Evolutionary conservation across 345 rosid genomes (phyloP), one percentile per base, ranked within the genome.

Genomic region (Streptanthus diversifolius): DNA sequence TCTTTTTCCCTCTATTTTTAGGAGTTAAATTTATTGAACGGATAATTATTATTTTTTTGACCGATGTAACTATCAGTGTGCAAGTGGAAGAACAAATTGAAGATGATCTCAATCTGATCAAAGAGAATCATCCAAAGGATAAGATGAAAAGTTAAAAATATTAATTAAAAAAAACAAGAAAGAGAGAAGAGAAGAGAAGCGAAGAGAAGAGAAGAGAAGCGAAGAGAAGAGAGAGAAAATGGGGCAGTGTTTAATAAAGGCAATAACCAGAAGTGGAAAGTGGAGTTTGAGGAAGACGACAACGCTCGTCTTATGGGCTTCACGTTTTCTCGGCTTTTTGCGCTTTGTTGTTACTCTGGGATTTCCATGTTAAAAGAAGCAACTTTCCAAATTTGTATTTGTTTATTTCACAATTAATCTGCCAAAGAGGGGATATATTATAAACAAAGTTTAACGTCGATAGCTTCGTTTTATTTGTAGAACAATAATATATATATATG

Each of bases 271-370:
- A 74, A 74, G 67, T 45, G 25, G 72, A 56, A 73, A 66, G 72
- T 66, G 9, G 68, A 25, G 62, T 58, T 71, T 19, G 54, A 15
- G 67, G 73, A 74, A 66, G 54, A 66, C 45, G 73, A 74, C 78
- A 75, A 67, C 5, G 32, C 47, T 29, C 0, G 57, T 51, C 69
- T 41, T 52, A 68, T 68, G 74, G 74, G 39, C 70, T 53, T 75
- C 79, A 68, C 74, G 78, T 74, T 74, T 74, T 64, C 52, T 73
- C 71, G 71, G 22, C 65, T 24, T 73, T 73, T 74, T 52, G 33
- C 43, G 62, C 24, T 61, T 75, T 75, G 74, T 57, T 36, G 64
- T 47, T 30, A 36, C 63, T 22, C 45, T 36, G 44, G n/a, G n/a
- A 17, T n/a, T 41, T 7, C 3, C 25, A 19, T 10, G 12, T 18